phyloP scores from a whole-genome alignment of 192 early-diverging fungal species.

The Coemansia sp. region DNA sequence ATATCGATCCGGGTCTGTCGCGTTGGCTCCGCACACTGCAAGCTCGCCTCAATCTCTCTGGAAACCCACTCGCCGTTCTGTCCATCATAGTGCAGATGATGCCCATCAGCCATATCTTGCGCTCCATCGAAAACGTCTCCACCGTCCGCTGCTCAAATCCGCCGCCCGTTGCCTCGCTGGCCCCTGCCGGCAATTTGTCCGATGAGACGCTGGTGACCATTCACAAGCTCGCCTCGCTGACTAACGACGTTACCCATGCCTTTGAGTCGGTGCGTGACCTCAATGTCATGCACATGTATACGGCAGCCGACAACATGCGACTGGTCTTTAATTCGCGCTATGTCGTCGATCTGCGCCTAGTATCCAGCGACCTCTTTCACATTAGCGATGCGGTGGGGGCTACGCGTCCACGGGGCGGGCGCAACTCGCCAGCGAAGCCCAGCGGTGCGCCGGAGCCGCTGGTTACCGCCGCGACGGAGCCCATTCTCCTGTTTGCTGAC shows the following conservation, averaged over 20 bases:
- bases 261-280: conserved; percentile 36
- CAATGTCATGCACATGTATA: conserved; percentile 51
- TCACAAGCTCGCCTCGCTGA: conserved; percentile 14
- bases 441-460: conserved; percentile 26
- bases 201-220: conserved; percentile 33
- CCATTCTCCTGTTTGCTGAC: conserved; percentile 44
- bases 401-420: neutral
- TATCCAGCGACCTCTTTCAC: conserved; percentile 32
- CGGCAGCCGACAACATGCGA: conserved; percentile 44
- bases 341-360: conserved; percentile 44
- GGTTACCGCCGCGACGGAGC: conserved; percentile 38
- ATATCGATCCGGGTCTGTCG: conserved; percentile 34
- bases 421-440: neutral
- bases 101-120: conserved; percentile 38
- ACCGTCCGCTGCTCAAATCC: conserved; percentile 5
- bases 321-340: conserved; percentile 51
- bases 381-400: conserved; percentile 36
- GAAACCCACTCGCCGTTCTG: conserved; percentile 31
- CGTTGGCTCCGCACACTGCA: conserved; percentile 50
- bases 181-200: neutral
- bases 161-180: conserved; percentile 13
- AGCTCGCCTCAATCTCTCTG: conserved; percentile 41
- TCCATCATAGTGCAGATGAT: conserved; percentile 45
- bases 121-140: conserved; percentile 9
- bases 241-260: conserved; percentile 11